Evolutionary conservation across 208 protist species (phyloP).

Genomic region (Hexamita inflata): DNA sequence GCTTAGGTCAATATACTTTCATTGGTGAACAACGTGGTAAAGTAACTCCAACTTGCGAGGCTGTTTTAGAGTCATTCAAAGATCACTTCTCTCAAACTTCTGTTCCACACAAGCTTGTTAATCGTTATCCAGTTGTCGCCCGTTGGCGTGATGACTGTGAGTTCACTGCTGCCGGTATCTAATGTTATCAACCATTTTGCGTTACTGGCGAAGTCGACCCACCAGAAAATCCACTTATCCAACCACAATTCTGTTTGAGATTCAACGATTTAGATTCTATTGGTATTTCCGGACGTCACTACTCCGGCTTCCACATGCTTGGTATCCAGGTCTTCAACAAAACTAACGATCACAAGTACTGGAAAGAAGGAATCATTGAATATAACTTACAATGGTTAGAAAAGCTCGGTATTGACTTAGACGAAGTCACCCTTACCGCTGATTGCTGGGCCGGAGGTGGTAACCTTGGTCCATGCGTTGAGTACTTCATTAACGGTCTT

Average conservation of each 20-base stretch:
- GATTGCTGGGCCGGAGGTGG: constrained; percentile 46
- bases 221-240: constrained; percentile 43
- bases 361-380: constrained; percentile 37
- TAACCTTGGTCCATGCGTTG: constrained; percentile 46
- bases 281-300: constrained; percentile 45
- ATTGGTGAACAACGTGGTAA: constrained; percentile 25
- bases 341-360: constrained; percentile 29
- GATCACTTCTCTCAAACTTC: neutral
- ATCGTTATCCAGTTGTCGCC: constrained; percentile 45
- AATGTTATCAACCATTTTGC: constrained; percentile 45
- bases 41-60: constrained; percentile 6
- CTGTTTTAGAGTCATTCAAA: constrained; percentile 34
- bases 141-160: constrained; percentile 44
- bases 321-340: constrained; percentile 45
- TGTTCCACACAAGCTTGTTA: constrained; percentile 38
- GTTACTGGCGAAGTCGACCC: constrained; percentile 44
- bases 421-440: constrained; percentile 44
- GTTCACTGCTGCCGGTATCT: constrained; percentile 45
- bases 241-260: constrained; percentile 42
- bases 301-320: constrained; percentile 44
- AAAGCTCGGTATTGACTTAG: constrained; percentile 29
- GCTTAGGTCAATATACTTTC: constrained; percentile 35
- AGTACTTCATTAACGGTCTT: constrained; percentile 45
- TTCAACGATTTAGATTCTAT: constrained; percentile 49
- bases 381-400: constrained; percentile 40